phyloP scores from a whole-genome alignment of 2,329 filamentous ascomycete genomes.

The Graphiopsis chlorocephala region DNA sequence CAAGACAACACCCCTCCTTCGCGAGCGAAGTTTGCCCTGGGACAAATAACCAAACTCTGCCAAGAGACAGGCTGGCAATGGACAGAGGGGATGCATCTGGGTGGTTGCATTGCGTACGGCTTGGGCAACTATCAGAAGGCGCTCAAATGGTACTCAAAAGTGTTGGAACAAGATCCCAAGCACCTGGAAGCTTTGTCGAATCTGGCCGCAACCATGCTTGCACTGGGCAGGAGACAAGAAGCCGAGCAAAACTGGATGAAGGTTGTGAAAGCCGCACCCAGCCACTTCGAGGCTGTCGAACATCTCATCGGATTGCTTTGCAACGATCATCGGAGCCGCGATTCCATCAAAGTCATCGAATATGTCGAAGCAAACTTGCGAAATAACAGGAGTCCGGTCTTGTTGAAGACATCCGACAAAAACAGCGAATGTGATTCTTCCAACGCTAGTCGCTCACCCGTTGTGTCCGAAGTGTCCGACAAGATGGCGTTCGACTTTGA shows the following conservation, averaged over 20 bases:
- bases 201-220: slow-evolving; percentile 82
- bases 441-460: slow-evolving; percentile 53
- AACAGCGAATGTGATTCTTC: slow-evolving; percentile 58
- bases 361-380: slow-evolving; percentile 75
- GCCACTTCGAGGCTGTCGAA: slow-evolving; percentile 91
- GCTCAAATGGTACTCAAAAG: slow-evolving; percentile 69
- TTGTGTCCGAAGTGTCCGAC: slow-evolving; percentile 56
- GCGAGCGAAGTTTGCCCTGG: slow-evolving; percentile 65
- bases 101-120: slow-evolving; percentile 88
- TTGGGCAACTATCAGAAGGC: slow-evolving; percentile 79
- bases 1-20: slow-evolving; percentile 40
- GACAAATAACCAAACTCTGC: slow-evolving; percentile 71
- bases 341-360: slow-evolving; percentile 84
- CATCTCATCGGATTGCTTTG: slow-evolving; percentile 88
- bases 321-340: slow-evolving; percentile 71
- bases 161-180: slow-evolving; percentile 58
- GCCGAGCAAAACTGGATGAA: slow-evolving; percentile 82
- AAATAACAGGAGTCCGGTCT: slow-evolving; percentile 45
- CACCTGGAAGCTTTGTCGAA: slow-evolving; percentile 95
- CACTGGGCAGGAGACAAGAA: slow-evolving; percentile 76
- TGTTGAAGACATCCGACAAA: slow-evolving; percentile 50
- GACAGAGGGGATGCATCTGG: slow-evolving; percentile 88
- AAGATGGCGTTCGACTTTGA: slow-evolving; percentile 58
- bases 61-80: slow-evolving; percentile 81
- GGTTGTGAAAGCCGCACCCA: slow-evolving; percentile 78